These are phyloP conservation scores for Monosporascus cannonballus DNA, from an alignment of 2,329 filamentous ascomycete genomes.

Conservation along the genomic window DNA sequence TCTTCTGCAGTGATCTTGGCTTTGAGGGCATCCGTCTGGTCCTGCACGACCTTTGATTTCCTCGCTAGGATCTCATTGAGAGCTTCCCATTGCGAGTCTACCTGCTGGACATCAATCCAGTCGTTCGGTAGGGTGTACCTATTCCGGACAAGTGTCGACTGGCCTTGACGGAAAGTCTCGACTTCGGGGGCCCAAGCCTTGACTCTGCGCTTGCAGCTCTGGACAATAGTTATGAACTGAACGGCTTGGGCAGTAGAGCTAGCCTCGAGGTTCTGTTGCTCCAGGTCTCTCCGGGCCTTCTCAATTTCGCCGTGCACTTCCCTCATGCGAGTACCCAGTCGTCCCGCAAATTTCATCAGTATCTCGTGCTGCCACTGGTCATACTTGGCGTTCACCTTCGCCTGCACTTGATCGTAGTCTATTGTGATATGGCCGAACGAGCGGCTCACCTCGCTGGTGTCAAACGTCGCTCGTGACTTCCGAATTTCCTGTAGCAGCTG, in stretches of 20 bases:
- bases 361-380: slow-evolving; percentile 99
- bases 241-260: slow-evolving; percentile 96
- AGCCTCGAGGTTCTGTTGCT: slow-evolving; percentile 85
- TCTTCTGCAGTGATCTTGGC: slow-evolving; percentile 95
- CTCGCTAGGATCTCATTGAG: slow-evolving; percentile 86
- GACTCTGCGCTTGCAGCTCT: slow-evolving; percentile 90
- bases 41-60: slow-evolving; percentile 91
- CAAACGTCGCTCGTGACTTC: slow-evolving; percentile 91
- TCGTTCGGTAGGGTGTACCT: slow-evolving; percentile 90
- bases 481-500: slow-evolving; percentile 95
- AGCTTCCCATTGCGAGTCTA: slow-evolving; percentile 92
- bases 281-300: slow-evolving; percentile 82
- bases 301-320: slow-evolving; percentile 91
- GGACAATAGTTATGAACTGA: slow-evolving; percentile 96
- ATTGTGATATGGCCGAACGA: slow-evolving; percentile 92
- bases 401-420: slow-evolving; percentile 97
- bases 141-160: slow-evolving; percentile 84
- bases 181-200: slow-evolving; percentile 94
- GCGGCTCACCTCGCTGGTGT: slow-evolving; percentile 89
- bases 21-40: slow-evolving; percentile 89
- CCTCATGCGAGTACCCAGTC: slow-evolving; percentile 83
- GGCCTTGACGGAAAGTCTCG: slow-evolving; percentile 90
- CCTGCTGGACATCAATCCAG: slow-evolving; percentile 93
- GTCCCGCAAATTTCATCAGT: slow-evolving; percentile 82
- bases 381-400: slow-evolving; percentile 98